These are phyloP conservation scores for Hypoxylon cercidicola DNA, from an alignment of 495 filamentous ascomycete species.

Conservation along the genomic window DNA sequence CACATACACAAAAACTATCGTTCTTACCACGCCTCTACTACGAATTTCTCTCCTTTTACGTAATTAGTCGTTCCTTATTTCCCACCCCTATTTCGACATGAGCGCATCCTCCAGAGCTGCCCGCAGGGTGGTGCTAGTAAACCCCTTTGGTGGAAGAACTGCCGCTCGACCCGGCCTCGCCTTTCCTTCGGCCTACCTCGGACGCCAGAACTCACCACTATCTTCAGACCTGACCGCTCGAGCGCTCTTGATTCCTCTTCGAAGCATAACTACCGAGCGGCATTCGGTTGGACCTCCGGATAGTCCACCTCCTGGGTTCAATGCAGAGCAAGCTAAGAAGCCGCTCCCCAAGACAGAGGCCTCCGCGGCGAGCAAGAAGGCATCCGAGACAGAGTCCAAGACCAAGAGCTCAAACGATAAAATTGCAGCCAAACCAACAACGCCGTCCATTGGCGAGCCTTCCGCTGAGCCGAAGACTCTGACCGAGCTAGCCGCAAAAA, in stretches of 20 bases:
- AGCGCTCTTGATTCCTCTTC: constrained; percentile 72
- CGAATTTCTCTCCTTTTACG: background rate
- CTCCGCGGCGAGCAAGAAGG: constrained; percentile 50
- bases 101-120: constrained; percentile 69
- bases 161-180: constrained; percentile 42
- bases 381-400: constrained; percentile 48
- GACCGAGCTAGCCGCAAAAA: constrained; percentile 49
- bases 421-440: constrained; percentile 40
- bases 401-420: constrained; percentile 48
- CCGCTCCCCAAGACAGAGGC: constrained; percentile 68
- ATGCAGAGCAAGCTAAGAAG: constrained; percentile 88
- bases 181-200: constrained; percentile 45
- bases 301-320: constrained; percentile 92
- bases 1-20: constrained; percentile 8
- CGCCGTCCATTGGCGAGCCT: constrained; percentile 23
- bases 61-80: constrained; percentile 4
- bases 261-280: constrained; percentile 77
- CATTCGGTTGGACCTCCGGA: constrained; percentile 57
- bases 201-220: constrained; percentile 47
- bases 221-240: constrained; percentile 70
- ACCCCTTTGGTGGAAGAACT: constrained; percentile 57
- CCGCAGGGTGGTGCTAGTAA: constrained; percentile 66
- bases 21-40: background rate
- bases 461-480: constrained; percentile 42
- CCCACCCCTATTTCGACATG: constrained; percentile 52